A percentile compares a stretch with the other conserved stretches of the same genome.
Evolutionary conservation across 257 asterid species (phyloP).

Genomic region (Perilla frutescens): DNA sequence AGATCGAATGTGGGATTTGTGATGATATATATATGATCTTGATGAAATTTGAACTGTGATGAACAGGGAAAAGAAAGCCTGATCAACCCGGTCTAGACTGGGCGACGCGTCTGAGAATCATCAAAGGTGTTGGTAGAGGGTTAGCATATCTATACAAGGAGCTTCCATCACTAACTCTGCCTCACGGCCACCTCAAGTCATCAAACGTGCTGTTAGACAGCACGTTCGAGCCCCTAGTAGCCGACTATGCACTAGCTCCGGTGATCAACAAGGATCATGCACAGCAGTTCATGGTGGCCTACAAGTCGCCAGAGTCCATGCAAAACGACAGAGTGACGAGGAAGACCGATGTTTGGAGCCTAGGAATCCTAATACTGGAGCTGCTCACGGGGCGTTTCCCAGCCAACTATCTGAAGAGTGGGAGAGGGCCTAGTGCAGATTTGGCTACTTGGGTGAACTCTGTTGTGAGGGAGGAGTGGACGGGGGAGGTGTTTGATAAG

Average conservation of each 20-base stretch:
- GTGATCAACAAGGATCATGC: conserved; percentile 62
- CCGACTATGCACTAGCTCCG: conserved; percentile 60
- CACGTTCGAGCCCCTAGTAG: conserved; percentile 46
- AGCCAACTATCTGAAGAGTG: conserved; percentile 55
- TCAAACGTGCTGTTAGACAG: conserved; percentile 61
- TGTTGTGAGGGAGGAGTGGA: conserved; percentile 77
- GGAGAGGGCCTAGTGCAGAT: conserved; percentile 54
- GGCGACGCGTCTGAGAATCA: conserved; percentile 59
- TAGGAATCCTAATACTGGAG: conserved; percentile 71
- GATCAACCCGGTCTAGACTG: conserved; percentile 52
- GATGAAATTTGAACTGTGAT: neutral
- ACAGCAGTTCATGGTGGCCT: conserved; percentile 68
- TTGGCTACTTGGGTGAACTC: conserved; percentile 71
- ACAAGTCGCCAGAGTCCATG: conserved; percentile 63
- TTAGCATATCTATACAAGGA: conserved; percentile 51
- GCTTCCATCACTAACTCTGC: conserved; percentile 50
- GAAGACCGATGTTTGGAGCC: conserved; percentile 76
- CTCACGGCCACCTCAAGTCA: conserved; percentile 80
- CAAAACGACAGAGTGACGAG: conserved; percentile 40
- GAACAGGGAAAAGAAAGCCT: conserved; percentile 47
- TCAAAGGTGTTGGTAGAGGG: conserved; percentile 69
- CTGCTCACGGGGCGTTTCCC: conserved; percentile 67
- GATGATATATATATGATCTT: neutral
- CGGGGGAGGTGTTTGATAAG: conserved; percentile 71
- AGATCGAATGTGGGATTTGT: neutral